These are phyloP conservation scores for Fusarium miscanthi DNA, from an alignment of 2,329 filamentous ascomycete species.

Conservation along the genomic window DNA sequence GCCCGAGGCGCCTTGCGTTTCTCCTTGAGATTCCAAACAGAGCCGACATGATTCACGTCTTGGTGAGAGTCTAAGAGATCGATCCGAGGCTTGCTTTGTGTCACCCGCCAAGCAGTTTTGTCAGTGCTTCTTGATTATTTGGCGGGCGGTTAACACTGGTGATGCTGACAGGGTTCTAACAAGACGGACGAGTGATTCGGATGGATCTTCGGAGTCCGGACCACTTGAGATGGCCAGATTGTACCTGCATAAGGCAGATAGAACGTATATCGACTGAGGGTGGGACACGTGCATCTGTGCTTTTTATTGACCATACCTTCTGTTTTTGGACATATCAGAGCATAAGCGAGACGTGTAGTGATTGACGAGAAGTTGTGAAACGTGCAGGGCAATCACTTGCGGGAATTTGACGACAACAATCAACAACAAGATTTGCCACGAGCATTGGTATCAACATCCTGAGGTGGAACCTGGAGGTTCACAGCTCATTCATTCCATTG, in stretches of 20 bases:
- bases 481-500: slow-evolving; percentile 28
- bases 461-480: slow-evolving; percentile 1
- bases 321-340: slow-evolving; percentile 10
- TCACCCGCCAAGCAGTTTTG: slow-evolving; percentile 15
- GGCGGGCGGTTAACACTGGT: slow-evolving; percentile 27
- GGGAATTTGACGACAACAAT: background rate
- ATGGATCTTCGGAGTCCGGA: slow-evolving; percentile 42
- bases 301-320: slow-evolving; percentile 12
- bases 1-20: slow-evolving; percentile 35
- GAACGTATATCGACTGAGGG: slow-evolving; percentile 17
- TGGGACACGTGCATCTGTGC: slow-evolving; percentile 32
- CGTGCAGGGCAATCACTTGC: slow-evolving; percentile 8
- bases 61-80: background rate
- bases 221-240: slow-evolving; percentile 41
- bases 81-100: slow-evolving; percentile 18
- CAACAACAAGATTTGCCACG: background rate
- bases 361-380: slow-evolving; percentile 8
- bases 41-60: slow-evolving; percentile 12
- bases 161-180: slow-evolving; percentile 9
- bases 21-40: slow-evolving; percentile 19
- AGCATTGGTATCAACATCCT: background rate
- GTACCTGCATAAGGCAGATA: slow-evolving; percentile 43
- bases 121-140: slow-evolving; percentile 14
- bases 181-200: slow-evolving; percentile 16
- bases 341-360: slow-evolving; percentile 9